Evolutionary conservation across 495 filamentous ascomycete genomes (phyloP).

Genomic region (Neurospora sublineolata): DNA sequence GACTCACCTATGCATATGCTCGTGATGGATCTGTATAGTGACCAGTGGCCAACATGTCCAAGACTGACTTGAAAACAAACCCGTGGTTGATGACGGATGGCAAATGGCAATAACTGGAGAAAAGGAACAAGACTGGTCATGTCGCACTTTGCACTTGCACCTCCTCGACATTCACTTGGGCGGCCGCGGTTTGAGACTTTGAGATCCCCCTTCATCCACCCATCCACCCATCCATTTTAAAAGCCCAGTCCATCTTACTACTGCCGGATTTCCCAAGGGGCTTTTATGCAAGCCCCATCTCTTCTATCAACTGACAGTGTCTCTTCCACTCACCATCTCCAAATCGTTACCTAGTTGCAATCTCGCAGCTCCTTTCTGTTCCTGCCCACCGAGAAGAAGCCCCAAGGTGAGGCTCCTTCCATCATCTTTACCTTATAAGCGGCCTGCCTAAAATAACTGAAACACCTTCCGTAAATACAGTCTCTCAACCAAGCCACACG

Average conservation of each 20-base stretch:
- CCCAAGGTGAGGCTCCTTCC: neutral
- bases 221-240: neutral
- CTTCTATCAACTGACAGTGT: neutral
- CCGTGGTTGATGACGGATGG: neutral
- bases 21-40: neutral
- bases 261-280: neutral
- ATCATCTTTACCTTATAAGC: neutral
- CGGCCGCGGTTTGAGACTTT: neutral
- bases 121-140: constrained; percentile 1
- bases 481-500: neutral
- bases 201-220: neutral
- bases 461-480: neutral
- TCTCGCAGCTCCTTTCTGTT: neutral
- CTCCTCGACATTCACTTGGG: neutral
- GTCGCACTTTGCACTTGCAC: constrained; percentile 1
- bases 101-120: neutral
- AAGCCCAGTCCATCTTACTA: neutral
- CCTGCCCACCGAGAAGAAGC: neutral
- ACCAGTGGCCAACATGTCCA: neutral
- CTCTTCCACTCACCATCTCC: neutral
- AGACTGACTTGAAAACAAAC: neutral
- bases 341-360: neutral
- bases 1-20: neutral
- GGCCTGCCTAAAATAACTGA: neutral
- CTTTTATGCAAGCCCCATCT: neutral